Evolutionary conservation across 768 basidiomycete genomes (phyloP), one percentile per base, ranked within the genome.

Genomic region (Russula compacta): DNA sequence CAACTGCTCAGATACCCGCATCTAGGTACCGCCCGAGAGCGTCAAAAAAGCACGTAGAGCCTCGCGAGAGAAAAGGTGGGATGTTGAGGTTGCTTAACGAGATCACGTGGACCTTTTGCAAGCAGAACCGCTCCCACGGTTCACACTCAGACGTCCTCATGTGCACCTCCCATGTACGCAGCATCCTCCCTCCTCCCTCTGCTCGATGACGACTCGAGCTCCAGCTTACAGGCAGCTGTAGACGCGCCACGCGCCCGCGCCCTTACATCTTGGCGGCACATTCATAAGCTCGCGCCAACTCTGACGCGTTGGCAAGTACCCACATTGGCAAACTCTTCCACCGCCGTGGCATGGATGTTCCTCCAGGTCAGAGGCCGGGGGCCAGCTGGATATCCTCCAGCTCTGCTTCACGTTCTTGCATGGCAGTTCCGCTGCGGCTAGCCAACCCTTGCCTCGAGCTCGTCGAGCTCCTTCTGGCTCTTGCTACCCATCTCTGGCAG

Each of bases 401-500:
- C 39, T 80, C 84, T 52, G 87, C 87, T 67, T 87, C 81, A 0
- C 15, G 58, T 15, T 51, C 40, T n/a, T 86, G 83, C 49, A 72
- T 68, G 85, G 84, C 42, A 87, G 71, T 61, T 90, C 62, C n/a
- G 55, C 48, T 29, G 3, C 24, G 24, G 33, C 80, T 80, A 58
- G 80, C 81, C 43, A 92, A 74, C 70, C 70, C 83, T 84, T 60
- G 81, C 79, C 67, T 92, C 87, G 21, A 92, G 76, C 59, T 83
- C 81, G 21, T 67, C 66, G 38, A 3, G 78, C 72, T 11, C 79
- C 72, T 33, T 79, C 76, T 0, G 80, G 73, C 3, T 76, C 75
- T 42, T 77, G 71, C 35, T 75, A 74, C 29, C 7, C 8, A 29
- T 29, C 24, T 29, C 24, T 29, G 24, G n/a, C 29, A 4, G n/a